Conservation (phyloP, 805 yeast species). For the Kodamaea kakaduensis region DNA sequence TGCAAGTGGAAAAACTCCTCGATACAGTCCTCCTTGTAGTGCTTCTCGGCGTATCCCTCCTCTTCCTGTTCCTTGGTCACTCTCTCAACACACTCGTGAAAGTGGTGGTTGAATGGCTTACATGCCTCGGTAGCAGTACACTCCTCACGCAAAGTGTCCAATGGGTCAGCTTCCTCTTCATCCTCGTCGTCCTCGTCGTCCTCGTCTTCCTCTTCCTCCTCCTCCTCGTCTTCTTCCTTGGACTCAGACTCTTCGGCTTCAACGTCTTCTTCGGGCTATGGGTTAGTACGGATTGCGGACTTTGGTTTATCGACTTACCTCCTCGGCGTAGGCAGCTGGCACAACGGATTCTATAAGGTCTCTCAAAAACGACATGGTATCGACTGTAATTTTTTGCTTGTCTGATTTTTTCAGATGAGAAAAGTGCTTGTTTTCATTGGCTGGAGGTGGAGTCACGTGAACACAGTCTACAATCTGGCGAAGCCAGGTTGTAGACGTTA, state of each 20-base stretch:
- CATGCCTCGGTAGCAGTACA: constrained; percentile 67
- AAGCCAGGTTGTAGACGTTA: too few species aligned
- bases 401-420: constrained; percentile 8
- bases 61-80: constrained; percentile 85
- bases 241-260: constrained; percentile 27
- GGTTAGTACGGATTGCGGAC: constrained; percentile 13
- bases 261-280: constrained; percentile 26
- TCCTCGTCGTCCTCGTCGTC: constrained; percentile 66
- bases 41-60: constrained; percentile 72
- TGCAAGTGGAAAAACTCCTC: constrained; percentile 97
- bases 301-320: constrained; percentile 35
- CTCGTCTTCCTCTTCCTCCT: constrained; percentile 53
- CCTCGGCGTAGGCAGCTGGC: constrained; percentile 86
- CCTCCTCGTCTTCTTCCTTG: constrained; percentile 41
- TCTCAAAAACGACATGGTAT: constrained; percentile 47
- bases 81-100: constrained; percentile 92
- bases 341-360: constrained; percentile 77
- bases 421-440: constrained; percentile 8
- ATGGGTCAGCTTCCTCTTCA: constrained; percentile 55
- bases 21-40: constrained; percentile 93
- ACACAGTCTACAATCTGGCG: neutral
- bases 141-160: constrained; percentile 43
- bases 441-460: constrained; percentile 6
- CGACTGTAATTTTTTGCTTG: constrained; percentile 7
- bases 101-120: constrained; percentile 77